Conservation (phyloP, 1,139 yeast genomes). For the Geotrichum australiense region DNA sequence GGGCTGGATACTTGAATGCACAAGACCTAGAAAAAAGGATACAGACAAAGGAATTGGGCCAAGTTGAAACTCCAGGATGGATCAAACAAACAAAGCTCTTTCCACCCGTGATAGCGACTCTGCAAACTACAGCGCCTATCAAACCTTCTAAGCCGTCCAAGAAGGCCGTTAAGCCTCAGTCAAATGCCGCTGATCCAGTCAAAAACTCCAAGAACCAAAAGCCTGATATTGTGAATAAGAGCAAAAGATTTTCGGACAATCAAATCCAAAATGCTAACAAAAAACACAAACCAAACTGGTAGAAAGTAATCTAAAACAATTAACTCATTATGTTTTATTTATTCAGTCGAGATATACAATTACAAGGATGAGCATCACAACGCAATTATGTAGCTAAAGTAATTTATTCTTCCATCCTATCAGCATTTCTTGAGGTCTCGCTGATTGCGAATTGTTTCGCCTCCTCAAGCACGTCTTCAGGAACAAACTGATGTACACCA, state of each 20-base stretch:
- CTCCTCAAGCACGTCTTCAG: constrained; percentile 68
- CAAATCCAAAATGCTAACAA: neutral
- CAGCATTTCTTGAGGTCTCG: constrained; percentile 54
- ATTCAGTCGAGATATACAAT: too few relatives aligned
- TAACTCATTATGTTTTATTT: neutral
- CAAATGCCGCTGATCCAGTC: neutral
- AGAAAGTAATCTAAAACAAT: constrained; percentile 1
- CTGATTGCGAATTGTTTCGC: constrained; percentile 78
- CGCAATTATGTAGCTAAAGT: too few relatives aligned
- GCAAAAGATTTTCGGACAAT: constrained; percentile 2
- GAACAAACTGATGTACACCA: constrained; percentile 76
- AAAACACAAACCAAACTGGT: neutral
- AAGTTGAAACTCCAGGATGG: constrained; percentile 14
- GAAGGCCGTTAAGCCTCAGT: too few relatives aligned
- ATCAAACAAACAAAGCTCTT: constrained; percentile 9
- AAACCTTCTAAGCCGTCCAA: constrained; percentile 1
- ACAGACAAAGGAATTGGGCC: constrained; percentile 1
- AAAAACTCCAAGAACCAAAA: neutral
- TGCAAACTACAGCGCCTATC: constrained; percentile 13
- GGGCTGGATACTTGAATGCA: constrained; percentile 1
- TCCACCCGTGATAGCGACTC: constrained; percentile 10
- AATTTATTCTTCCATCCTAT: constrained; percentile 39
- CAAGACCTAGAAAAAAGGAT: constrained; percentile 7
- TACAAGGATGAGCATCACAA: too few relatives aligned
- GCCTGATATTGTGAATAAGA: neutral